Evolutionary conservation across 2,329 filamentous ascomycete species (phyloP), one percentile per base, ranked within the genome.

Genomic region (Thelonectria rubi): DNA sequence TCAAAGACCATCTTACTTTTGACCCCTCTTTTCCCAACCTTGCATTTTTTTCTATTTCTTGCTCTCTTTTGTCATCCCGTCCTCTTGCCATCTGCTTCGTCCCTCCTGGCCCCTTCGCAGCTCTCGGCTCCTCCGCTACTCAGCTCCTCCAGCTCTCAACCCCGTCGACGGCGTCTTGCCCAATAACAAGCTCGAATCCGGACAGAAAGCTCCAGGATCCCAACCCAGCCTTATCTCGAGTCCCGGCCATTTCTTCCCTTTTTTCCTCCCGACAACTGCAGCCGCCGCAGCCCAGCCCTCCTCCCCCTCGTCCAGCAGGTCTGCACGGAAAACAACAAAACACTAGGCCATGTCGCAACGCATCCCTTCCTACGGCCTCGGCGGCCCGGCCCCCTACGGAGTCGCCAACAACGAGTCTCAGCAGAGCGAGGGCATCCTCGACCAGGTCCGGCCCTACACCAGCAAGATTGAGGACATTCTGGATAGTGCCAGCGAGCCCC

Each of bases 391-490:
- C 74, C 87, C 88, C 66, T 94, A 93, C 73, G 89, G 86, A 66
- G 86, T 83, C 83, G 62, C 84, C 81, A 72, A 82, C 80, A 66
- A 64, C 37, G 72, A 75, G 32, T 89, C 93, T 72, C 86, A 90
- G 50, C 92, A 88, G 77, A 88, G 91, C 60, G 74, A 72, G 55
- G 70, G 71, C 69, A 61, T 78, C 60, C 87, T 99, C 70, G 95
- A 97, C 78, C 86, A 92, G 72, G 93, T 99, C 75, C 87, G 95
- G 67, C 88, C 93, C 78, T 94, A 98, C 80, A 99, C 95, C 53
- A 97, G 92, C 89, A 98, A 97, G 86, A 94, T 99, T 69, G 95
- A 99, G 82, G 95, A 99, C 77, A 81, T 92, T 76, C 80, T 99
- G 75, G 95, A 98, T 79, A 92, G 87, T 26, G 69, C 93, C 74